Conservation (phyloP, 2,329 filamentous ascomycete species). For the Apiospora arundinis region DNA sequence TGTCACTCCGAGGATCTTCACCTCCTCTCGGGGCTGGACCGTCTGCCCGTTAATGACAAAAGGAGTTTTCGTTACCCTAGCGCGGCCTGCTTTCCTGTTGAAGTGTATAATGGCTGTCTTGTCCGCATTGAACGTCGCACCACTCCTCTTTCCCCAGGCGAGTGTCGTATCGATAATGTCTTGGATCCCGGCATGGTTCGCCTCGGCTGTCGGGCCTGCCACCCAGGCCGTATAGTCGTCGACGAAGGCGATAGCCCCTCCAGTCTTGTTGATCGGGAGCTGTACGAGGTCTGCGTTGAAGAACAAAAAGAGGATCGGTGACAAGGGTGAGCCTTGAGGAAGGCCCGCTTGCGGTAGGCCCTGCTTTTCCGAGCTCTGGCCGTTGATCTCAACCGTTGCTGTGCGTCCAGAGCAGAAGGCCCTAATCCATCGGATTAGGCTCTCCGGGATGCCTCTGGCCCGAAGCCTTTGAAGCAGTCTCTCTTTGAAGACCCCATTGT, state of each 20-base stretch:
- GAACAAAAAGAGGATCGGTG: conserved; percentile 44
- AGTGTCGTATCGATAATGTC: conserved; percentile 31
- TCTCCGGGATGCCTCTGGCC: conserved; percentile 31
- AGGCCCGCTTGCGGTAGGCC: conserved; percentile 34
- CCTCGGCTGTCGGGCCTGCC: neutral
- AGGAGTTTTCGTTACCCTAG: too few relatives aligned
- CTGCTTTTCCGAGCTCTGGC: conserved; percentile 27
- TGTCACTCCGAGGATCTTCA: conserved; percentile 24
- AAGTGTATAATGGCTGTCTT: conserved; percentile 34
- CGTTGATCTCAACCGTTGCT: conserved; percentile 32
- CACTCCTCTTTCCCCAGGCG: conserved; percentile 33
- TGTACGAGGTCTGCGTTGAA: conserved; percentile 37
- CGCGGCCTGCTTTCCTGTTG: too few relatives aligned
- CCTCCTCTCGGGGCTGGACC: conserved; percentile 21
- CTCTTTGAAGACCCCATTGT: conserved; percentile 47
- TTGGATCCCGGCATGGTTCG: conserved; percentile 31
- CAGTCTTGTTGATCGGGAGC: conserved; percentile 33
- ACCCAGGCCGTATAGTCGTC: neutral
- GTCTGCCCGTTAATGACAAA: conserved; percentile 30
- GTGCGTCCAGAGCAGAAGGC: conserved; percentile 36
- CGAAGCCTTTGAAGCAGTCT: conserved; percentile 31
- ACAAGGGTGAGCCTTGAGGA: conserved; percentile 43
- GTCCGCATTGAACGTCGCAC: conserved; percentile 34
- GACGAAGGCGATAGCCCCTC: conserved; percentile 34
- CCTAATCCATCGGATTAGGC: conserved; percentile 30